Base-by-base conservation (phyloP, 164 flowering plant genomes). In the Piper betle region DNA sequence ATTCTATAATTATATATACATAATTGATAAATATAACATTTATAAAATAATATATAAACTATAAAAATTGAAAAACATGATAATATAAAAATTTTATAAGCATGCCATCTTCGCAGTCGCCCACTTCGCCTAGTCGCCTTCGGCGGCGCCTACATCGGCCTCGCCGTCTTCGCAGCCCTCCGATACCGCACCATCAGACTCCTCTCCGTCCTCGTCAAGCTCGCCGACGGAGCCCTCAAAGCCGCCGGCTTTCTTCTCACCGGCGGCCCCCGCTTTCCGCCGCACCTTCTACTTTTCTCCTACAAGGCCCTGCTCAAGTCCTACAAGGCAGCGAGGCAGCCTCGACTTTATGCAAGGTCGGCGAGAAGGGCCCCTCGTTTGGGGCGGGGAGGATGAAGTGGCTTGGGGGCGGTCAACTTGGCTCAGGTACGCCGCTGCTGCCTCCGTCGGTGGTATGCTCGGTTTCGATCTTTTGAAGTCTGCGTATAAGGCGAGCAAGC, bases 401-500 rank as follows among this genome's bases (percentile, higher is more conserved):
- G 25, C 61, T 4, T 37, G 33, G 37, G 43, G 65, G 65, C 39
- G 54, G 60, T 5, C 61, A 18, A 61, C 38, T 50, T 61, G 61
- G 59, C 60, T 55, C 37, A 11, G 69, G 52, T 67, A 67, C 38
- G 48, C 48, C 4, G 65, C n/a, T n/a, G 62, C 48, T n/a, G 16
- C 57, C 10, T 54, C 40, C 5, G 33, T 43, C n/a, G 60, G 60
- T 53, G 61, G 58, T 60, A 8, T 53, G 53, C 15, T 67, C 17
- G 69, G 60, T 37, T 41, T 61, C 46, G 64, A 64, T 33, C 15
- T 61, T 55, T 38, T 67, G 69, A 61, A 20, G 6, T 38, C 52
- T 48, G 60, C 58, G 60, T 67, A 67, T 38, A 67, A 67, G n/a
- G 37, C 62, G 52, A 54, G 65, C 15, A 67, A 67, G 60, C 61